A percentile compares a stretch with the other conserved stretches of the same genome.
These are phyloP conservation scores for Talaromyces islandicus DNA, from an alignment of 2,329 filamentous ascomycete genomes.

Conservation along the genomic window DNA sequence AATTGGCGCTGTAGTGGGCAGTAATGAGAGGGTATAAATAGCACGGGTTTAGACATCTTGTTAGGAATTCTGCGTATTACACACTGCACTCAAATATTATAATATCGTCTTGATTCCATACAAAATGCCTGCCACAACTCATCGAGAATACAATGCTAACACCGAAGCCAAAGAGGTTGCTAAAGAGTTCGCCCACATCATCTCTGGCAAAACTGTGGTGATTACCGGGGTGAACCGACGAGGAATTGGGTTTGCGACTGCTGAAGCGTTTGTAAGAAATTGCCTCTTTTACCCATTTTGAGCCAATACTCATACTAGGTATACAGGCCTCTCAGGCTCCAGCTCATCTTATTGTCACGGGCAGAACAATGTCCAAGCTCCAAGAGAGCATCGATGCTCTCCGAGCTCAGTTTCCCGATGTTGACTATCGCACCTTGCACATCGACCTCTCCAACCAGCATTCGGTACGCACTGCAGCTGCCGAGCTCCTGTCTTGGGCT, in stretches of 20 bases:
- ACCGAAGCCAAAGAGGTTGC: conserved; percentile 38
- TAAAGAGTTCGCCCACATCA: conserved; percentile 25
- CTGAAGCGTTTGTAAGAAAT: conserved; percentile 7
- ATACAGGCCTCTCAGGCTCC: conserved; percentile 16
- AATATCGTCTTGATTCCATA: conserved; percentile 6
- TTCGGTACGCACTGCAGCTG: conserved; percentile 26
- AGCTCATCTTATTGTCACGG: conserved; percentile 10
- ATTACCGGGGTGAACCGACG: conserved; percentile 1
- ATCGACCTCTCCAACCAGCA: conserved; percentile 30
- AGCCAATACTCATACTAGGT: not conserved
- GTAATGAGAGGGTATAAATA: not conserved
- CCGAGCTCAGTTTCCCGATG: conserved; percentile 9
- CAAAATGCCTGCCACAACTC: conserved; percentile 17
- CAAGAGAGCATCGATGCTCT: conserved; percentile 11
- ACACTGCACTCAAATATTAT: not conserved
- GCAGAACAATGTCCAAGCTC: conserved; percentile 11
- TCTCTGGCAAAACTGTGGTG: conserved; percentile 26
- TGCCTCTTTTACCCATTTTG: not conserved
- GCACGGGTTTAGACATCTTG: not conserved
- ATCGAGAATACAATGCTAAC: conserved; percentile 27
- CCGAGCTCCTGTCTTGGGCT: conserved; percentile 20
- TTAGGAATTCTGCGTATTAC: not conserved
- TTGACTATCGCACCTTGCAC: conserved; percentile 19
- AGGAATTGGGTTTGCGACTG: conserved; percentile 4
- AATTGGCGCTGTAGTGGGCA: too few species aligned